These are phyloP conservation scores for Papilionanthe hybrid DNA, from an alignment of 116 monocot species.

Conservation along the genomic window DNA sequence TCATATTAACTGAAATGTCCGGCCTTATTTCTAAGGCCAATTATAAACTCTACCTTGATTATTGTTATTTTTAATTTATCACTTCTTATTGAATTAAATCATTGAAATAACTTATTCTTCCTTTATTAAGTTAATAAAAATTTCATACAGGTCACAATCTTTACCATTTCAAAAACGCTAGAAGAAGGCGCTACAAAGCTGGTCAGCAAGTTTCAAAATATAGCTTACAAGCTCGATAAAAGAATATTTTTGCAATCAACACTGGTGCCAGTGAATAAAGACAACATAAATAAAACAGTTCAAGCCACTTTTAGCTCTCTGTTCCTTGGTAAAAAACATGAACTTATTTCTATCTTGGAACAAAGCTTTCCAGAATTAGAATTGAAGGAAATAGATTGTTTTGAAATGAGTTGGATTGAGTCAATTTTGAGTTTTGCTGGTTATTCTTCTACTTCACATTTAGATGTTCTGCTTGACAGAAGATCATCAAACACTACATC, in stretches of 20 bases:
- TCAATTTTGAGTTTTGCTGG: constrained; percentile 15
- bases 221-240: constrained; percentile 3
- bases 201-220: neutral
- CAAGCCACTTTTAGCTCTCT: constrained; percentile 11
- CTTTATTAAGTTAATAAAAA: neutral
- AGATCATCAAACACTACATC: neutral
- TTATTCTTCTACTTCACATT: neutral
- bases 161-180: neutral
- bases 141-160: neutral
- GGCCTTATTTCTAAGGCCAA: too few relatives aligned
- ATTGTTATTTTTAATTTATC: too few relatives aligned
- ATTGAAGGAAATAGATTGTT: constrained; percentile 23
- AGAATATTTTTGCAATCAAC: neutral
- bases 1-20: too few relatives aligned
- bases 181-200: neutral
- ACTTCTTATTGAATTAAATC: neutral
- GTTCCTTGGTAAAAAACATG: constrained; percentile 13
- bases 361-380: constrained; percentile 21
- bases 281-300: neutral
- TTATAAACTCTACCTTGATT: too few relatives aligned
- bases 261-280: neutral
- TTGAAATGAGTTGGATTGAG: constrained; percentile 55
- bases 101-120: neutral
- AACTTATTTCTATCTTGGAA: constrained; percentile 11
- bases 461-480: constrained; percentile 19